Conservation (phyloP, 495 filamentous ascomycete genomes). For the Xylaria longipes region DNA sequence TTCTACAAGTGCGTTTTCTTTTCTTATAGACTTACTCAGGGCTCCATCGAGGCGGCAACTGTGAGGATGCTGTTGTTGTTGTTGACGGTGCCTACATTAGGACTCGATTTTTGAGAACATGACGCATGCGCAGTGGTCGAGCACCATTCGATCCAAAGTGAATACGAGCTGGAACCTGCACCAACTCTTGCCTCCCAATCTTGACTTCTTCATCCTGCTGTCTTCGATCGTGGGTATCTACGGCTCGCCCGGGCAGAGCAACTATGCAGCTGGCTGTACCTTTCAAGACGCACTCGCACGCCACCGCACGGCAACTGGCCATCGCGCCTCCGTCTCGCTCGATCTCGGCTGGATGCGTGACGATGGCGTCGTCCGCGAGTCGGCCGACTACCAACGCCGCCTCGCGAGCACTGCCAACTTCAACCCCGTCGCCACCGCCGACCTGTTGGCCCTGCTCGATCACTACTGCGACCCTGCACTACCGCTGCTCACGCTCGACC, state of each 20-base stretch:
- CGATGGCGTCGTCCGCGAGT: not conserved
- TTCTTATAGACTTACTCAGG: too few species aligned
- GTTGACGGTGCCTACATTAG: conserved; percentile 19
- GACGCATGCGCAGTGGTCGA: conserved; percentile 45
- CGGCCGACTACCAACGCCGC: not conserved
- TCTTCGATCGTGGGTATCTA: not conserved
- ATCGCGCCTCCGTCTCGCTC: not conserved
- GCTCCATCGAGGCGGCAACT: too few species aligned
- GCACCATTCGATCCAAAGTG: conserved; percentile 48
- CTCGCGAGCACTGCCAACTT: not conserved
- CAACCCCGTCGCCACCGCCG: not conserved
- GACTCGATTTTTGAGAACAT: conserved; percentile 56
- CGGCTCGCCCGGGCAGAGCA: too few species aligned
- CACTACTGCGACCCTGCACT: not conserved
- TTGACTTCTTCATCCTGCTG: conserved; percentile 59
- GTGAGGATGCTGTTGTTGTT: not conserved
- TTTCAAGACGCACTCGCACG: too few species aligned
- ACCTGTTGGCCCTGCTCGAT: not conserved
- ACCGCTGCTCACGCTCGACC: not conserved
- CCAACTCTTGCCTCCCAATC: conserved; percentile 36
- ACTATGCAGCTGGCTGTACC: too few species aligned
- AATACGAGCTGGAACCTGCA: conserved; percentile 56
- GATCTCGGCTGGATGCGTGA: not conserved
- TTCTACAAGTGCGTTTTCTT: conserved; percentile 38
- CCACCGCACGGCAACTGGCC: not conserved